Conservation (phyloP, 345 rosid species). For the Citrus glauca region DNA sequence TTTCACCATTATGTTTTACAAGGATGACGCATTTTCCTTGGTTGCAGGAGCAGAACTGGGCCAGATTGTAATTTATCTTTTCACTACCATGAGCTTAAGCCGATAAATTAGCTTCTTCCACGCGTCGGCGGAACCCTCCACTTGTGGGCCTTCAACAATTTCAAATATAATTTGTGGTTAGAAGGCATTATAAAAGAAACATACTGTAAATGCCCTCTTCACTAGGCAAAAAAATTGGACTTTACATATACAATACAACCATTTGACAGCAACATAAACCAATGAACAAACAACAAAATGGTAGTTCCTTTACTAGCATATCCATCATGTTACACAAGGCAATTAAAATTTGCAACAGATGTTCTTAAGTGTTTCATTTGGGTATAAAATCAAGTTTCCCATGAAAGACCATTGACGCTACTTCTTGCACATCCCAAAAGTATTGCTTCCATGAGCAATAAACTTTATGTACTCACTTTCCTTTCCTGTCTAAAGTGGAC, state of each 20-base stretch:
- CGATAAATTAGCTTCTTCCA: conserved; percentile 16
- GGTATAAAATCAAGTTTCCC: not conserved
- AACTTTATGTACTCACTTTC: not conserved
- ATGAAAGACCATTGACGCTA: not conserved
- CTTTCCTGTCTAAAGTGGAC: not conserved
- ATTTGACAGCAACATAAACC: not conserved
- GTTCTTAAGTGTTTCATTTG: not conserved
- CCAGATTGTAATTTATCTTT: not conserved
- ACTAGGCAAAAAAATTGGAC: not conserved
- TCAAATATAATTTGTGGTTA: not conserved
- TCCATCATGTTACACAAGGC: not conserved
- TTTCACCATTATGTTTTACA: not conserved
- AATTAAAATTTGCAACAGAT: not conserved
- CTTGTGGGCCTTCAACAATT: conserved; percentile 30
- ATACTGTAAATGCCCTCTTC: not conserved
- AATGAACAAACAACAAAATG: not conserved
- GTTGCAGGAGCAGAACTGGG: not conserved
- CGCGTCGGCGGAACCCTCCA: conserved; percentile 17
- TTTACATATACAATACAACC: not conserved
- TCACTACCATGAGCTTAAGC: conserved; percentile 1
- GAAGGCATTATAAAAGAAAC: not conserved
- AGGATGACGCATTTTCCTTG: not conserved
- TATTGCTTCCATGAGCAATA: not conserved
- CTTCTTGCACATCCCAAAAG: not conserved
- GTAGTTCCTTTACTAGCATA: not conserved